Base-by-base conservation (phyloP, 2,329 filamentous ascomycete species). In the Diaporthe aspalathi region DNA sequence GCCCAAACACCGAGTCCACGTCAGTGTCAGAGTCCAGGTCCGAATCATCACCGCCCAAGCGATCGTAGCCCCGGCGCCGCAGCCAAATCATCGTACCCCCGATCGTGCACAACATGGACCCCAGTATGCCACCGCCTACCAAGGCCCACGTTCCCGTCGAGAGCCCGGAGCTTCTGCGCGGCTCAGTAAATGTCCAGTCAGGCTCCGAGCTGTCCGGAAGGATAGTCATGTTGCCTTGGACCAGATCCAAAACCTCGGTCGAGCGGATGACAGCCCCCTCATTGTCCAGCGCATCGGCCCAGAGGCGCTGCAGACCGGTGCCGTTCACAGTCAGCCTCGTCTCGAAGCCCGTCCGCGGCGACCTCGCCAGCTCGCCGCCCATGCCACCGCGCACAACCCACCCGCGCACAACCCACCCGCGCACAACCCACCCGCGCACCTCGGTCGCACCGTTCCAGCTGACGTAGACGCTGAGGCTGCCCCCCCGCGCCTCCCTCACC, bases 361-460 rank as follows among this genome's bases (percentile, higher is more conserved):
- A 68, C 29, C 43, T 50, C 40, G 71, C 71, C 22, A 73, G 63
- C 27, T 68, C 40, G 3, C 38, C 60, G 7, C 57, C 38, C 14
- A 20, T n/a, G 3, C 38, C 35, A 22, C 70, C 70, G 4, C 68
- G n/a, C n/a, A n/a, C n/a, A n/a, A n/a, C n/a, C n/a, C n/a, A n/a
- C n/a, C n/a, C n/a, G n/a, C n/a, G n/a, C n/a, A n/a, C n/a, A n/a
- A n/a, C n/a, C n/a, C n/a, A n/a, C n/a, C n/a, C n/a, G n/a, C n/a
- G 67, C 17, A 73, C 70, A 20, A 63, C 70, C 73, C 74, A 76
- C 17, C 57, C 43, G 17, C 70, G 69, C 40, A 79, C 77, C 65
- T 80, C 77, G 11, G 79, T 80, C n/a, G 79, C 78, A 24, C 79
- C 79, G 70, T 80, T 80, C 79, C 78, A 80, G 70, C 76, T 78